phyloP scores from a whole-genome alignment of 306 rosid species.

The Trifolium repens region DNA sequence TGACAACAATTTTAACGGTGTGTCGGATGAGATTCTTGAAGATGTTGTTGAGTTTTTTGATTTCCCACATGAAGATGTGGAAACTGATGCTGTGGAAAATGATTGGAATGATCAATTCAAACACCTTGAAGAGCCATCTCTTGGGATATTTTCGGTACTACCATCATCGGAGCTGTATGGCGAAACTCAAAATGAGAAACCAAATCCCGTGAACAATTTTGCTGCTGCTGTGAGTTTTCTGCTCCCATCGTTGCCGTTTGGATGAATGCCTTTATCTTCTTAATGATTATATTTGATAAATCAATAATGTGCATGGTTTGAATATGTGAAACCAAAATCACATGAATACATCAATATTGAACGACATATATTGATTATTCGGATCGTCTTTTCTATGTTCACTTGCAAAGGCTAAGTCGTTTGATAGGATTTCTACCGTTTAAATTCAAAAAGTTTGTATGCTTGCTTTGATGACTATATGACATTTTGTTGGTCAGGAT shows the following conservation, averaged over 20 bases:
- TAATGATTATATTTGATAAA: background rate
- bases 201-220: constrained; percentile 37
- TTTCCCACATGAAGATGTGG: constrained; percentile 72
- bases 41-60: constrained; percentile 53
- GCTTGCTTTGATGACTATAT: constrained; percentile 20
- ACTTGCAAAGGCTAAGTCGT: background rate
- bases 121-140: constrained; percentile 57
- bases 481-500: constrained; percentile 20
- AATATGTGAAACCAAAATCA: constrained; percentile 13
- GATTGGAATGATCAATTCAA: constrained; percentile 70
- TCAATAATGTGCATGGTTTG: background rate
- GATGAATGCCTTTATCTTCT: background rate
- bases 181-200: constrained; percentile 29
- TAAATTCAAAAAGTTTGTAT: background rate
- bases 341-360: background rate
- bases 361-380: constrained; percentile 23
- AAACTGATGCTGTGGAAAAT: constrained; percentile 47
- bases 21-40: constrained; percentile 47
- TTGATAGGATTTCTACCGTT: background rate
- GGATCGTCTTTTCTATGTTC: background rate
- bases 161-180: constrained; percentile 32
- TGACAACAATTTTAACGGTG: constrained; percentile 49
- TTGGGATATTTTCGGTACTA: constrained; percentile 46
- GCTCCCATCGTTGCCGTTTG: background rate
- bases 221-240: constrained; percentile 54